Evolutionary conservation across 176 grass and related monocot species (phyloP).

Genomic region (Coix lacrymajobi): DNA sequence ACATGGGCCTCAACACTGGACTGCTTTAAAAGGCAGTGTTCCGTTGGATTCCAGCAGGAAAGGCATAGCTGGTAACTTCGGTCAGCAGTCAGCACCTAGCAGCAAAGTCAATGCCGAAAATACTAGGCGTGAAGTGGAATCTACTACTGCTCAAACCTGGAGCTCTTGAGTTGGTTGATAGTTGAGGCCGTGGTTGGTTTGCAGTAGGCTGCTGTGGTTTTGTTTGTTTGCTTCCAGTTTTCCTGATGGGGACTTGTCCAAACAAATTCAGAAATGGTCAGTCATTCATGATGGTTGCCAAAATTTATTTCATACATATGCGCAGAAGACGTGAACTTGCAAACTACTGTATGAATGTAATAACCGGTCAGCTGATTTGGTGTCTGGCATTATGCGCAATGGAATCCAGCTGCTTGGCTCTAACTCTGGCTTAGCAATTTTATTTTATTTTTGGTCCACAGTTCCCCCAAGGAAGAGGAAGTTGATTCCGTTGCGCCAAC

Average conservation of each 20-base stretch:
- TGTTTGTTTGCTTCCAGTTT: not conserved
- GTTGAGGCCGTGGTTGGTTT: slow-evolving; percentile 13
- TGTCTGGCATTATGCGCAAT: too few relatives aligned
- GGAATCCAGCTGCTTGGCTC: not conserved
- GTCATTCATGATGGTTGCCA: not conserved
- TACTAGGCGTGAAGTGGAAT: not conserved
- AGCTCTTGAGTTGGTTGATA: not conserved
- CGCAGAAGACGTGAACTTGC: not conserved
- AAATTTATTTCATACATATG: not conserved
- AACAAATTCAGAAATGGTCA: not conserved
- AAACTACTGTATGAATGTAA: not conserved
- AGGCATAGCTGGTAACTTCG: not conserved
- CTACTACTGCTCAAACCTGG: not conserved
- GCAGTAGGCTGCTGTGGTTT: not conserved
- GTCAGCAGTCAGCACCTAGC: too few relatives aligned
- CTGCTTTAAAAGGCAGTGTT: slow-evolving; percentile 22
- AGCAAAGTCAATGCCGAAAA: slow-evolving; percentile 14
- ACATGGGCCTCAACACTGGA: slow-evolving; percentile 26
- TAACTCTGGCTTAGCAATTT: not conserved
- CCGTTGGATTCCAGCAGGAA: slow-evolving; percentile 13
- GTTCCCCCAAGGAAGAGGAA: not conserved
- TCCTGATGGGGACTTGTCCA: not conserved
- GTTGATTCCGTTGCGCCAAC: not conserved
- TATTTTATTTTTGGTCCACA: not conserved
- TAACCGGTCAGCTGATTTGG: not conserved